Base-by-base conservation (phyloP, 1,139 yeast genomes). In the Diutina siamensis region DNA sequence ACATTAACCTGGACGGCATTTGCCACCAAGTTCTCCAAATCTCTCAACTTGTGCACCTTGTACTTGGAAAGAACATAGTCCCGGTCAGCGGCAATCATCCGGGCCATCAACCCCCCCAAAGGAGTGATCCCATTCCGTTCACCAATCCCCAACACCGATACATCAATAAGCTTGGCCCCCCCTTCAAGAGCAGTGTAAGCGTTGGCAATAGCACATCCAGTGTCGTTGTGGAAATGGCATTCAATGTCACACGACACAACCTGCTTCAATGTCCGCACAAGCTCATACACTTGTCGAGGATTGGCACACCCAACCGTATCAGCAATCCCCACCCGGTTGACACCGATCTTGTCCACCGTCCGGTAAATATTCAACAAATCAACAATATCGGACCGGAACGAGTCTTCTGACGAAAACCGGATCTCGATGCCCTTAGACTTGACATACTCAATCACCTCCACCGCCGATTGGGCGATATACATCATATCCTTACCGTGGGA, bases 401-500 rank as follows among this genome's bases (percentile, higher is more conserved):
- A 87, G 69, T 92, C 98, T 70, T 92, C 98, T 3, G 96, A 85
- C 22, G 95, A 85, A 66, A 92, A 92, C 70, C 98, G 79, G 63
- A 92, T 89, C 71, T 92, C 97, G 53, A 92, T 89, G 54, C 95
- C 95, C 71, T 92, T 92, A 49, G 94, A 82, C 76, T 92, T 92
- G 71, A 92, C 97, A 62, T 83, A 92, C 70, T 92, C 97, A 63
- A 92, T 92, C 51, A 92, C 98, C 68, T 92, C 97, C 54, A 92
- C 76, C 44, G 98, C 98, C 58, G 86, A 74, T 73, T 92, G 85
- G 59, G 97, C 95, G 65, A 92, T 92, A 72, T 92, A 92, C 66
- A 86, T 84, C 97, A 92, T 92, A 69, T 92, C 98, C 74, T 92
- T 92, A 63, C 98, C 98, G 64, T 92, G 97, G 19, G 96, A 85